These are phyloP conservation scores for Paramecium primaurelia DNA, from an alignment of 73 alveolate species.

Conservation along the genomic window DNA sequence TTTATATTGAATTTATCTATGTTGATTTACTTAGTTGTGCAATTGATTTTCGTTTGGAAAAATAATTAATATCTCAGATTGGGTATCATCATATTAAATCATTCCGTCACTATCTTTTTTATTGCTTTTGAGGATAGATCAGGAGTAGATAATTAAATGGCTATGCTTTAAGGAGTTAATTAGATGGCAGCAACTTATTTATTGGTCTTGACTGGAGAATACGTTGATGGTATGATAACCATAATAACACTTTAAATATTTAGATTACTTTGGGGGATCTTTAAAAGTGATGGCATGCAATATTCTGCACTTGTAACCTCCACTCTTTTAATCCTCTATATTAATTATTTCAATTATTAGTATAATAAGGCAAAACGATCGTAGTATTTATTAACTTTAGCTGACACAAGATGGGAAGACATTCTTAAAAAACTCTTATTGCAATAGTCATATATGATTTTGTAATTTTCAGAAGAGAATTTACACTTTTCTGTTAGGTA, in stretches of 20 bases:
- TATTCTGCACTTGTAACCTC: background rate
- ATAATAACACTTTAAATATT: background rate
- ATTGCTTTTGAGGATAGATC: background rate
- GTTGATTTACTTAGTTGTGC: background rate
- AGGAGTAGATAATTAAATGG: background rate
- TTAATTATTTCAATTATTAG: background rate
- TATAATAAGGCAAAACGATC: background rate
- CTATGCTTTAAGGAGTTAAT: background rate
- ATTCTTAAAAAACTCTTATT: background rate
- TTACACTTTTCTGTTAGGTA: background rate
- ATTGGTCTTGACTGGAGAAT: constrained; percentile 6
- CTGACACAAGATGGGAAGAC: background rate
- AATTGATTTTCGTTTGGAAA: background rate
- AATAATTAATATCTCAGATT: background rate
- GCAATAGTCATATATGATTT: background rate
- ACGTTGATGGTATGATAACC: background rate
- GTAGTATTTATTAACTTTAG: background rate
- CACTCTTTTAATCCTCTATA: background rate
- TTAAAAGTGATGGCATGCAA: background rate
- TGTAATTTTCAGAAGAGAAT: background rate
- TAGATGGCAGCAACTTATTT: constrained; percentile 5
- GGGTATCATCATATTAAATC: background rate
- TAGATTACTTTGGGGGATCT: background rate
- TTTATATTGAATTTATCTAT: background rate
- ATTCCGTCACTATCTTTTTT: background rate